phyloP scores from a whole-genome alignment of 2,329 filamentous ascomycete species.

The Verticillium nonalfalfae region DNA sequence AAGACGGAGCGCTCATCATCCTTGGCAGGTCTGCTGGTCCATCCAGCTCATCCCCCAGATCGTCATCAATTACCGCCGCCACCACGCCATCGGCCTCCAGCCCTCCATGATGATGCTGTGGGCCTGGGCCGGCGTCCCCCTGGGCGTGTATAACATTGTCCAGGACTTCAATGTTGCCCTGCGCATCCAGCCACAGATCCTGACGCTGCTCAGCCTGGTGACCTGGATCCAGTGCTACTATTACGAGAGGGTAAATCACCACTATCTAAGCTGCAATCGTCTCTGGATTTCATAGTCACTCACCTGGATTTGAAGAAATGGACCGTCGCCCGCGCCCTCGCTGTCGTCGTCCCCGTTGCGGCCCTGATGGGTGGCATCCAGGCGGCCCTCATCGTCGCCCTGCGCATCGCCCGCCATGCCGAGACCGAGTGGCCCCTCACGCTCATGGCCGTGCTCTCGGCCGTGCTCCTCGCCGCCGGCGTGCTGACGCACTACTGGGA shows the following conservation, averaged over 20 bases:
- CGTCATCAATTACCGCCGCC: conserved; percentile 58
- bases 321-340: conserved; percentile 39
- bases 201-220: conserved; percentile 32
- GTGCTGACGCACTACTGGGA: conserved; percentile 65
- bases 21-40: conserved; percentile 52
- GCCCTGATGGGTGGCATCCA: conserved; percentile 53
- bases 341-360: conserved; percentile 44
- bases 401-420: conserved; percentile 35
- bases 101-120: conserved; percentile 69
- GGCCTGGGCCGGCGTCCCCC: conserved; percentile 60
- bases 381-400: conserved; percentile 50
- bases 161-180: conserved; percentile 33
- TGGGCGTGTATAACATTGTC: conserved; percentile 47
- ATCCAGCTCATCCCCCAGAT: conserved; percentile 64
- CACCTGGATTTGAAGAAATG: conserved; percentile 34
- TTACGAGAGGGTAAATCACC: conserved; percentile 28
- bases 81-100: conserved; percentile 60
- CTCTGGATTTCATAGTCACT: not conserved
- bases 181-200: conserved; percentile 34
- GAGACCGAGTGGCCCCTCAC: conserved; percentile 54
- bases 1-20: conserved; percentile 3
- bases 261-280: not conserved
- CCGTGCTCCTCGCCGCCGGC: conserved; percentile 55
- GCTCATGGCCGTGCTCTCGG: conserved; percentile 61
- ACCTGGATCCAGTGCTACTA: conserved; percentile 38